Evolutionary conservation across 225 moss, liverwort and hornwort species (phyloP).

Genomic region (Physcomitrellopsis africana): DNA sequence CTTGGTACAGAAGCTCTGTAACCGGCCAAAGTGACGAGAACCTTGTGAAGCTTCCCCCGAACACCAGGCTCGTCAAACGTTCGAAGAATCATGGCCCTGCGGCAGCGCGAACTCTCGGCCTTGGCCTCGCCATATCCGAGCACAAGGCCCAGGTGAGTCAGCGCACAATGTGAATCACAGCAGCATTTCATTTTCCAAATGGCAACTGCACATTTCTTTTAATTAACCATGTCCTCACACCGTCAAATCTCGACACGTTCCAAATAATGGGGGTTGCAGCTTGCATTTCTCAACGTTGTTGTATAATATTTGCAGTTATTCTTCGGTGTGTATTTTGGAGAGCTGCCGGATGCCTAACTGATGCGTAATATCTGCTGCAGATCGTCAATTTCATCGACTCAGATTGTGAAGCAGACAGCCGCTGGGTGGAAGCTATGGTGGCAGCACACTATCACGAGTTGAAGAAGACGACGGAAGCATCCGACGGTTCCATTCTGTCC

Average conservation of each 20-base stretch:
- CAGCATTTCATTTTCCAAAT: background rate
- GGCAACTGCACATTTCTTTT: too few species aligned
- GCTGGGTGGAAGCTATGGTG: slow-evolving; percentile 67
- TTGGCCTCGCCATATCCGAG: slow-evolving; percentile 54
- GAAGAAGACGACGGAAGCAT: slow-evolving; percentile 44
- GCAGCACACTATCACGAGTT: slow-evolving; percentile 55
- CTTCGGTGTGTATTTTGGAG: background rate
- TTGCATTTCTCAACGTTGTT: background rate
- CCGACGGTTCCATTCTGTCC: slow-evolving; percentile 56
- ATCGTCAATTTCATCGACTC: slow-evolving; percentile 67
- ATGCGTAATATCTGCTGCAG: slow-evolving; percentile 23
- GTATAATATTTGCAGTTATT: background rate
- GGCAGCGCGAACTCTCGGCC: slow-evolving; percentile 56
- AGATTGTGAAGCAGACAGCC: slow-evolving; percentile 60
- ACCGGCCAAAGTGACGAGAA: slow-evolving; percentile 38
- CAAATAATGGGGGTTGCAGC: too few species aligned
- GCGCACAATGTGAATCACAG: slow-evolving; percentile 34
- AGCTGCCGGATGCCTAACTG: background rate
- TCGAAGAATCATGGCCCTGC: slow-evolving; percentile 61
- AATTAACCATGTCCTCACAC: too few species aligned
- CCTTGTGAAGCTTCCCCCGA: slow-evolving; percentile 49
- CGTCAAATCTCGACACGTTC: too few species aligned
- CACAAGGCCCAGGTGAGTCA: slow-evolving; percentile 60
- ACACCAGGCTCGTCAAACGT: slow-evolving; percentile 47
- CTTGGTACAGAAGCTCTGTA: slow-evolving; percentile 51